These are phyloP conservation scores for Penicillium malachiteum DNA, from an alignment of 495 filamentous ascomycete species.

Conservation along the genomic window DNA sequence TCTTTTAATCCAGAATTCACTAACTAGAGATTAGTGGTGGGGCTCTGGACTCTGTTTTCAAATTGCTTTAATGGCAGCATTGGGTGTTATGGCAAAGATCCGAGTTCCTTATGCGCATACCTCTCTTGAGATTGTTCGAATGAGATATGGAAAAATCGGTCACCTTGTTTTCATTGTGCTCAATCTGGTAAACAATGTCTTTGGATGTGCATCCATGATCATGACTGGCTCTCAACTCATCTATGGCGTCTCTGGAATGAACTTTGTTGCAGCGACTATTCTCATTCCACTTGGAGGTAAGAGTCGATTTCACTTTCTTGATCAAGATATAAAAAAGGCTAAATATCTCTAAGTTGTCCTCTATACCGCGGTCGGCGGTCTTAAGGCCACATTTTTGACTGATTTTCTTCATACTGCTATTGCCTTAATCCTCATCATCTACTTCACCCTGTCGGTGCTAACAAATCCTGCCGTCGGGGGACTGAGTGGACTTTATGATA, in stretches of 20 bases:
- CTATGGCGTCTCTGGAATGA: slow-evolving; percentile 39
- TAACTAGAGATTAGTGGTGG: slow-evolving; percentile 31
- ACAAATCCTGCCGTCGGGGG: slow-evolving; percentile 34
- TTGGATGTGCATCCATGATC: slow-evolving; percentile 45
- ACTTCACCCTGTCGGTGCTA: slow-evolving; percentile 36
- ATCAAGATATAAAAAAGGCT: too few relatives aligned
- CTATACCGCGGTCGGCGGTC: slow-evolving; percentile 41
- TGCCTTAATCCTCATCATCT: slow-evolving; percentile 40
- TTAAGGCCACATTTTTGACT: slow-evolving; percentile 43
- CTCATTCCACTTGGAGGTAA: slow-evolving; percentile 46
- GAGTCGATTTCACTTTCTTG: too few relatives aligned
- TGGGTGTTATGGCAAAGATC: slow-evolving; percentile 42
- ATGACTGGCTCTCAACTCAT: slow-evolving; percentile 37
- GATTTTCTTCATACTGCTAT: slow-evolving; percentile 42
- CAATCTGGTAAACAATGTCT: slow-evolving; percentile 52
- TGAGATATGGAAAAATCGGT: slow-evolving; percentile 51
- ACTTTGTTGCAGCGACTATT: slow-evolving; percentile 43
- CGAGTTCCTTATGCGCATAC: slow-evolving; percentile 58
- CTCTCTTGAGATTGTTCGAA: slow-evolving; percentile 53
- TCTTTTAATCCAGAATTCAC: neutral
- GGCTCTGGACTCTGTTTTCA: slow-evolving; percentile 41
- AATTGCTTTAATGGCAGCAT: slow-evolving; percentile 40
- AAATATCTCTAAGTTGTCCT: slow-evolving; percentile 26
- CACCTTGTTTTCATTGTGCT: slow-evolving; percentile 53
- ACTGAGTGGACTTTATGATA: slow-evolving; percentile 38